These are phyloP conservation scores for Friedmanniomyces simplex DNA, from an alignment of 495 filamentous ascomycete genomes.

Conservation along the genomic window DNA sequence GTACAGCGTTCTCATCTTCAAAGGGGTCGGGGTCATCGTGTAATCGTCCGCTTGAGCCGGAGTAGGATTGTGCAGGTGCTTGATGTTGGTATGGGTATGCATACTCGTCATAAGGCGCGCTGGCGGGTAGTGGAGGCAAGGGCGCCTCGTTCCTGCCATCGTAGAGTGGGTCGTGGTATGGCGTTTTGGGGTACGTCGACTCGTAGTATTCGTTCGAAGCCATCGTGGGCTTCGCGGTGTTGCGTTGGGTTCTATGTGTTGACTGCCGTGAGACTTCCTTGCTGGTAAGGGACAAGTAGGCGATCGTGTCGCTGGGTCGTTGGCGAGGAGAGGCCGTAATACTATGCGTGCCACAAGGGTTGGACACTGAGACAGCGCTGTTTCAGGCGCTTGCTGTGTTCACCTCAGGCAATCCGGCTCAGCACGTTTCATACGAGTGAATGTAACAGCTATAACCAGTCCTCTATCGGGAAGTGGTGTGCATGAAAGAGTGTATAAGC, in stretches of 20 bases:
- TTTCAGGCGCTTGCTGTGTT: not conserved
- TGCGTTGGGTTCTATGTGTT: not conserved
- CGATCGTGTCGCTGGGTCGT: too few species aligned
- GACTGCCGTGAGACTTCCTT: not conserved
- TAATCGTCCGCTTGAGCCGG: conserved; percentile 36
- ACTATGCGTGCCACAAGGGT: not conserved
- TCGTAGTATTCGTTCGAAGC: conserved; percentile 13
- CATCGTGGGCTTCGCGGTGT: not conserved
- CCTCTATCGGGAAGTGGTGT: too few species aligned
- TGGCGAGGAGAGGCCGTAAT: not conserved
- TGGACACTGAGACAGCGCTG: not conserved
- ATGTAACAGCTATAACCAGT: not conserved
- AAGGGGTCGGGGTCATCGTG: conserved; percentile 38
- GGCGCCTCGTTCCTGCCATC: conserved; percentile 33
- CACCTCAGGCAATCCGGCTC: not conserved
- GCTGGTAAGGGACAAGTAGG: not conserved
- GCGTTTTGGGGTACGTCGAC: not conserved
- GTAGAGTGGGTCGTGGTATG: conserved; percentile 23
- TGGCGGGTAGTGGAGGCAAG: conserved; percentile 29
- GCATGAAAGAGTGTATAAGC: too few species aligned
- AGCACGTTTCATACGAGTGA: not conserved
- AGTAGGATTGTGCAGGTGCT: conserved; percentile 43
- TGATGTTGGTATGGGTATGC: conserved; percentile 46
- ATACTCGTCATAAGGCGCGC: conserved; percentile 51
- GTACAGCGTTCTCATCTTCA: conserved; percentile 59